Evolutionary conservation across 192 early-diverging fungal species (phyloP), one percentile per base, ranked within the genome.

Genomic region (Backusella sp.): DNA sequence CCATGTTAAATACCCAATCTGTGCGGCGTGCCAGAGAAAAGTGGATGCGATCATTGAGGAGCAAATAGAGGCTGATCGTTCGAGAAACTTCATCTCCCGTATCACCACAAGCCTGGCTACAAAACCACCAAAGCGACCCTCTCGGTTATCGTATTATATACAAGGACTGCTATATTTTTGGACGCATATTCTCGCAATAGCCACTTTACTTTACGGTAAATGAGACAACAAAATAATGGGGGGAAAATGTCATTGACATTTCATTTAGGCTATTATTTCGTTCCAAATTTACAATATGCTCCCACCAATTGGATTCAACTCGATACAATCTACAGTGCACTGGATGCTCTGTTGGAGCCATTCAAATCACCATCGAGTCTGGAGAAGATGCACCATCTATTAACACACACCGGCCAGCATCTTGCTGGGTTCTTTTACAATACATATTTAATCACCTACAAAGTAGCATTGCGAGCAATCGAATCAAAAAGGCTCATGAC

Each of bases 1-100:
- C 4, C 36, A 69, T 17, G 30, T 53, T 15, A 52, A 56, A 11
- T 30, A 70, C 70, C 37, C 21, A 70, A 35, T 76, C 21, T 76
- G 74, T 28, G 7, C 5, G 30, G 44, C 39, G 0, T 76, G 74
- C 30, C 74, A 76, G n/a, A 41, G n/a, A 37, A 23, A 37, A 23
- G 26, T 67, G n/a, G 44, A 52, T 28, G 0, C 36, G 1, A 14
- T 53, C 1, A 9, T 76, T 37, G 36, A 39, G 23, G 67, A 70
- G 62, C 74, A 76, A 56, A 35, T 35, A 37, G 66, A 52, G 42
- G 28, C n/a, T 21, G 21, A 69, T 8, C 66, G 35, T 14, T 30
- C 32, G 34, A 62, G 56, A 62, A 62, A 62, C 11, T 62, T 62
- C 26, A 62, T 62, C 11, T 62, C 9, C 2, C 56, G 56, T 5